Evolutionary conservation across 495 filamentous ascomycete species (phyloP), one percentile per base, ranked within the genome.

Genomic region (Hypoxylon cercidicola): DNA sequence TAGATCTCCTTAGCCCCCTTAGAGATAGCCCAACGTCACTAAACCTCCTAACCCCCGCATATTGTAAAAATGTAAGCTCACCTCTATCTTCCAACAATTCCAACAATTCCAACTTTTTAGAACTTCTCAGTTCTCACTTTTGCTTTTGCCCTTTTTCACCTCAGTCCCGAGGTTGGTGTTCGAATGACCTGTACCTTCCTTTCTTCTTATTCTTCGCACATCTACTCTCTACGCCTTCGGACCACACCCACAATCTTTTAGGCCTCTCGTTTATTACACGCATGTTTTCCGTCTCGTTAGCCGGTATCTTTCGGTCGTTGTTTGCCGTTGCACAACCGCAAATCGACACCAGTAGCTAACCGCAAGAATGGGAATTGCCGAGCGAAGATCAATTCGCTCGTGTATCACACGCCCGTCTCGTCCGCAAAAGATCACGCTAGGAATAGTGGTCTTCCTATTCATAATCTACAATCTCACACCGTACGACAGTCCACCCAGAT

Each of bases 291-390:
- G 9, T 62, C 7, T 44, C 18, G 34, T 47, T 16, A 37, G 12
- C 41, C 37, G 25, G 53, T 20, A 37, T 62, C 15, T 39, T 53
- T 43, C 19, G 30, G 52, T 25, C 37, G 46, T 23, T 47, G 51
- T 45, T 45, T 43, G 28, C 30, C 28, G 39, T 51, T 25, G 39
- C 16, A 50, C 50, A 48, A 46, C 51, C 39, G 39, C 39, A 61
- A 62, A 35, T 50, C 52, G 13, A 48, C 46, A 35, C 35, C 32
- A 48, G 40, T 19, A 58, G 28, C 6, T 11, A 43, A 49, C 43
- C 52, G 34, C 54, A 43, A 66, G 34, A 30, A 73, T 73, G 68
- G 71, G 71, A 28, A 59, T 73, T 40, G 59, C 64, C 19, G 71
- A 69, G 53, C 64, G 68, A 21, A 62, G 64, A 23, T 60, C 66